Evolutionary conservation across 2,329 filamentous ascomycete species (phyloP), one percentile per base, ranked within the genome.

Genomic region (Pseudopithomyces maydicus): DNA sequence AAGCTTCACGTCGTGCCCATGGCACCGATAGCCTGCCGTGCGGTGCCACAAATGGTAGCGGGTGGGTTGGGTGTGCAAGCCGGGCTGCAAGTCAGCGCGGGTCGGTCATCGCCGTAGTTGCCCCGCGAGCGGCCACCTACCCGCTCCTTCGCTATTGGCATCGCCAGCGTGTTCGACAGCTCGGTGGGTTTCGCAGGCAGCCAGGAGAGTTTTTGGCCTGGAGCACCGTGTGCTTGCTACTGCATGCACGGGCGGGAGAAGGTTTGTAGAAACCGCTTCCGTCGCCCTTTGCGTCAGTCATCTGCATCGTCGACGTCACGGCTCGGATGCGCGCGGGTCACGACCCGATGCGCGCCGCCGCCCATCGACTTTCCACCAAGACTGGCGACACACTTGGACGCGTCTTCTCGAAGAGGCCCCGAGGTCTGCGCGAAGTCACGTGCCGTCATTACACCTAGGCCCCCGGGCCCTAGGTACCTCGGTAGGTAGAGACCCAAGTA

Each of bases 161-260:
- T 17, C 35, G 35, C 42, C 20, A 15, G 11, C 20, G 42, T 20
- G 29, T 8, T 29, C 26, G 26, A 29, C 26, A 29, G 26, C 26
- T 29, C 26, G 26, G 26, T 8, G 26, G 26, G 26, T 29, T 29
- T 29, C 26, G 5, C 26, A 29, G 26, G 5, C 26, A 29, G 26
- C 26, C 26, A 29, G n/a, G 35, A 38, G 35, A 38, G 35, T 38
- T 35, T 35, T 38, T 15, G 38, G 38, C 19, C 26, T 29, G 5
- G 26, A 29, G 26, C 26, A 29, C 26, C 26, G 26, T 29, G 26
- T 29, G 26, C 26, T 29, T 26, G 44, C 44, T 47, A 47, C 44
- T 47, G 44, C 44, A 47, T 29, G 44, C 44, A 29, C 44, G 44
- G 44, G 29, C 44, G 44, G 44, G 44, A 47, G 44, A 47, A 47